Base-by-base conservation (phyloP, 768 basidiomycete genomes). In the Harrya chromipes region DNA sequence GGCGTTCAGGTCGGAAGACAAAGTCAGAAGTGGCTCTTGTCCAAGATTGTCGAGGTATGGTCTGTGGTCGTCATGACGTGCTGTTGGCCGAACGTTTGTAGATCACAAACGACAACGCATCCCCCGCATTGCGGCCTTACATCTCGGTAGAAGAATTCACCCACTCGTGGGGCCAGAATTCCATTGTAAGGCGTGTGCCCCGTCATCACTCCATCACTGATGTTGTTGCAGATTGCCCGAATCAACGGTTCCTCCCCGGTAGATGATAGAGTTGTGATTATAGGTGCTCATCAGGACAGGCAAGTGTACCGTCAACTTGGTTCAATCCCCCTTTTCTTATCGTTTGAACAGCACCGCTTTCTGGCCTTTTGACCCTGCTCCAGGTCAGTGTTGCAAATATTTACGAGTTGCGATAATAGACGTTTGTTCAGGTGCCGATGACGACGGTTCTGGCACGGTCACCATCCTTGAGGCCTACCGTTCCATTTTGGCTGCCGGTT, bases 221-320 rank as follows among this genome's bases (percentile, higher is more conserved):
- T 57, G 24, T 47, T 7, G 33, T 40, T 38, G 35, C 58, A 91
- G 89, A 83, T 94, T 58, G 76, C 82, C 41, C 79, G 80, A 61
- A 87, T 94, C 62, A 81, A 84, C 61, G 90, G 90, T 44, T 80
- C 85, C 23, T 81, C 84, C 16, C 63, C 73, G 11, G 68, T 63
- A 16, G 82, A 87, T 58, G 78, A 85, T 46, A 75, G 77, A 16
- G 75, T 83, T 40, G 75, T 93, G 31, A 73, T 93, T 53, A 72
- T 93, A 56, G 77, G 81, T 34, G 91, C 91, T 37, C 91, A 94
- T 67, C 88, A 86, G 65, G 91, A 93, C 65, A 90, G 88, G 86
- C 81, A 59, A 21, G 47, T 40, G 21, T 9, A 24, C 37, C 42
- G 19, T 43, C 31, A 20, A 14, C 29, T 33, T 43, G 26, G 36